These are phyloP conservation scores for Neurospora discreta DNA, from an alignment of 495 filamentous ascomycete species.

Conservation along the genomic window DNA sequence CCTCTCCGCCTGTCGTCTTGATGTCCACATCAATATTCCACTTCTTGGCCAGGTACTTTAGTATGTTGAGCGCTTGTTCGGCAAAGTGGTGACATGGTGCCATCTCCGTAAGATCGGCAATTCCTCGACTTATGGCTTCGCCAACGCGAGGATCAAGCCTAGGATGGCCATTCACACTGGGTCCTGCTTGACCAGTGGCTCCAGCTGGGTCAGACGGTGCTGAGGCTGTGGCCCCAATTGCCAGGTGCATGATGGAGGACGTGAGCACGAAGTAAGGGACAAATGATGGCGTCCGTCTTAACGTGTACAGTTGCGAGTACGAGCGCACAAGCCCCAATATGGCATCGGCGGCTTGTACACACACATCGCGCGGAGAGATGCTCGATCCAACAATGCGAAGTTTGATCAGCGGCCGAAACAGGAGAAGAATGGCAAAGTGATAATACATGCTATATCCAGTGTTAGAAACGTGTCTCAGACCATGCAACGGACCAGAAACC, in stretches of 20 bases:
- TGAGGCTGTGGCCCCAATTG: conserved; percentile 26
- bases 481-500: background rate
- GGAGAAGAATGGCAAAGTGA: conserved; percentile 48
- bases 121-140: conserved; percentile 31
- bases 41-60: conserved; percentile 41
- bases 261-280: conserved; percentile 51
- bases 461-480: conserved; percentile 9
- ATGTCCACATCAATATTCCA: conserved; percentile 45
- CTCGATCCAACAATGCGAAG: conserved; percentile 44
- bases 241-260: conserved; percentile 46
- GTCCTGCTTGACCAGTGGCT: conserved; percentile 5
- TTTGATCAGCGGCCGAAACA: conserved; percentile 57
- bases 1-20: conserved; percentile 4
- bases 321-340: conserved; percentile 46
- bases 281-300: conserved; percentile 45
- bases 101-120: conserved; percentile 45
- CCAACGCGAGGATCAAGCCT: conserved; percentile 20
- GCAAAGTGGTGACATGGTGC: conserved; percentile 48
- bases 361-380: conserved; percentile 52
- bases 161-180: conserved; percentile 10
- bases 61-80: conserved; percentile 45
- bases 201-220: background rate
- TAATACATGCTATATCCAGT: conserved; percentile 46
- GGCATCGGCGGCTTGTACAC: conserved; percentile 48
- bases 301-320: conserved; percentile 48